phyloP scores from a whole-genome alignment of 2,329 filamentous ascomycete genomes.

The Clonostachys solani region DNA sequence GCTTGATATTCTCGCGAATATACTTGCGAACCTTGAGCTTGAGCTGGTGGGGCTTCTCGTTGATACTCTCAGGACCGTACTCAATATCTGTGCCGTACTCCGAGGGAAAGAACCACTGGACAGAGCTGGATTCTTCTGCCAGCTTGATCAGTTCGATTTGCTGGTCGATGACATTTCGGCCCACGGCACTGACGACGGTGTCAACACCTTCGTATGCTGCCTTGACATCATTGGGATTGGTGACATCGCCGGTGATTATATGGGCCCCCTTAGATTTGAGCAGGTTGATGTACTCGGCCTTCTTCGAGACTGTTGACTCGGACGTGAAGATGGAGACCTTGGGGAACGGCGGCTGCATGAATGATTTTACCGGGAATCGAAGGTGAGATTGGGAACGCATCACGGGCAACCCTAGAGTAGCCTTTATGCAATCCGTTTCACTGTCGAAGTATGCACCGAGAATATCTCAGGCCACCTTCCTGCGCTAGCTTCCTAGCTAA shows the following conservation, averaged over 20 bases:
- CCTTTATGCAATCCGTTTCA: too few relatives aligned
- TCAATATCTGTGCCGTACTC: constrained; percentile 66
- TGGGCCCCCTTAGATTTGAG: constrained; percentile 13
- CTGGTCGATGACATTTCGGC: constrained; percentile 54
- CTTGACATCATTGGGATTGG: constrained; percentile 36
- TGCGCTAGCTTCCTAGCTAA: too few relatives aligned
- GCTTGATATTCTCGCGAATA: neutral
- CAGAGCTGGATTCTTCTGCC: constrained; percentile 46
- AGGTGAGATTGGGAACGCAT: too few relatives aligned
- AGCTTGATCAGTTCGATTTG: constrained; percentile 60
- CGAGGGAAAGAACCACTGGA: constrained; percentile 63
- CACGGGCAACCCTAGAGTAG: too few relatives aligned
- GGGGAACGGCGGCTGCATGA: neutral
- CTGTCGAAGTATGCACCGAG: too few relatives aligned
- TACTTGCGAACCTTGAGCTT: constrained; percentile 60
- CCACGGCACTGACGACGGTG: constrained; percentile 62
- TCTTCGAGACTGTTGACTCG: constrained; percentile 4
- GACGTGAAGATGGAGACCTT: neutral
- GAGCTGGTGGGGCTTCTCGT: constrained; percentile 63
- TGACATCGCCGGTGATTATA: constrained; percentile 28
- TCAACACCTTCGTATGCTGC: constrained; percentile 58
- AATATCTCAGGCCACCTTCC: too few relatives aligned
- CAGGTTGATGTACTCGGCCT: constrained; percentile 9
- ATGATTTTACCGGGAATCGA: too few relatives aligned
- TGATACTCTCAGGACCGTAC: constrained; percentile 49